Evolutionary conservation across 176 grass and related monocot species (phyloP).

Genomic region (Avena insularis): DNA sequence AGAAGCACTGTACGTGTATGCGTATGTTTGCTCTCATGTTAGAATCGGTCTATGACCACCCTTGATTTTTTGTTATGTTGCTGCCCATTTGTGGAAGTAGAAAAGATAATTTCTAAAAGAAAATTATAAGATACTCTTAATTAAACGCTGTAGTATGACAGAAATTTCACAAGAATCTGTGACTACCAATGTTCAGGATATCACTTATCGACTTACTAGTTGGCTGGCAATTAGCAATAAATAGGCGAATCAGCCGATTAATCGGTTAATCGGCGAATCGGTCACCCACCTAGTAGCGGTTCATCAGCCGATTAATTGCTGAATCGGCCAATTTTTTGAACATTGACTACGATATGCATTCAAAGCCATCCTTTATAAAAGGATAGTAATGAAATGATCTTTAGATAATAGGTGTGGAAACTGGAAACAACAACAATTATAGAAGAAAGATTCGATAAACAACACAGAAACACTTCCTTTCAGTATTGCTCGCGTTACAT

Average conservation of each 20-base stretch:
- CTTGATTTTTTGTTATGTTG: neutral
- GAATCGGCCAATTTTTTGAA: too few species aligned
- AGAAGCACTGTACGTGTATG: neutral
- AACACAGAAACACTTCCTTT: neutral
- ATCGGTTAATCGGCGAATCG: too few species aligned
- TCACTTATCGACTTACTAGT: too few species aligned
- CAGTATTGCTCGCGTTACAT: slow-evolving; percentile 8
- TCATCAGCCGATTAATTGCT: too few species aligned
- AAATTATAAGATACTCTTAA: slow-evolving; percentile 1
- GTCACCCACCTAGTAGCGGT: too few species aligned
- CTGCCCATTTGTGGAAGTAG: neutral
- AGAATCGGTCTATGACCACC: neutral
- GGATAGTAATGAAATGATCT: neutral
- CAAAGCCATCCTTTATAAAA: neutral
- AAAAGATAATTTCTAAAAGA: neutral
- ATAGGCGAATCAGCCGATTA: too few species aligned
- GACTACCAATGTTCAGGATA: neutral
- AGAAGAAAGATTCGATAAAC: slow-evolving; percentile 1
- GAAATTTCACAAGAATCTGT: slow-evolving; percentile 26
- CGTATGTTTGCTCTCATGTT: neutral
- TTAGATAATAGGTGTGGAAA: neutral
- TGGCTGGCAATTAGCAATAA: too few species aligned
- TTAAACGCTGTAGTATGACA: neutral
- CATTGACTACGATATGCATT: neutral
- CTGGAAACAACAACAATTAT: neutral